Evolutionary conservation across 495 filamentous ascomycete species (phyloP), one percentile per base, ranked within the genome.

Genomic region (Tetracladium setigerum): DNA sequence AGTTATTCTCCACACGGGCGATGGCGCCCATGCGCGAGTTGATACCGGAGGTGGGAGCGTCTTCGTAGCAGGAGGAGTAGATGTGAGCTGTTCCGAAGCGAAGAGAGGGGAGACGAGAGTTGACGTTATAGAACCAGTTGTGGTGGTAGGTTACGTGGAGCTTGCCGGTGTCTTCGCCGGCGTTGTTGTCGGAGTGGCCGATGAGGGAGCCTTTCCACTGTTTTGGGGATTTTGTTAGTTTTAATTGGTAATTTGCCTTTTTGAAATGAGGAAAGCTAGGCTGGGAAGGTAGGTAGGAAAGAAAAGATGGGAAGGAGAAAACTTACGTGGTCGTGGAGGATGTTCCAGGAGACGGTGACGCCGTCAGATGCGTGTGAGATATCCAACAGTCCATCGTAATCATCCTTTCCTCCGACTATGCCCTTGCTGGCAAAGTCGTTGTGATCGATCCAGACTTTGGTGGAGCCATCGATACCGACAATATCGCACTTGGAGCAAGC

Each of bases 361-460:
- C 59, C 76, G 47, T 80, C 71, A 2, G 62, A 57, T 19, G 62
- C 77, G 47, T 79, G 77, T 13, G 70, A 70, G 48, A 83, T 63
- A 56, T 85, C 82, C 31, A 84, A 59, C 0, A 85, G 68, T 0
- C 82, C 82, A 52, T 84, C 82, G 58, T 84, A 84, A 58, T 78
- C 79, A 64, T 85, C 81, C 60, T 82, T 83, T 64, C 69, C 71
- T 50, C 68, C 65, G 54, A 67, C 66, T 7, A 56, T 10, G 16
- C 62, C 58, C 55, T 79, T 70, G 30, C 73, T 77, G 22, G 72
- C 74, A 9, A 87, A 68, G 53, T 87, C 81, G 62, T 70, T 72
- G 61, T 85, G 81, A 62, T 87, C 82, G 30, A 85, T 66, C 81
- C 81, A 84, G 33, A 86, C 69, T 44, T 84, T 83, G 50, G 62